Evolutionary conservation across 2,329 filamentous ascomycete species (phyloP), one percentile per base, ranked within the genome.

Genomic region (Diplodia mutila): DNA sequence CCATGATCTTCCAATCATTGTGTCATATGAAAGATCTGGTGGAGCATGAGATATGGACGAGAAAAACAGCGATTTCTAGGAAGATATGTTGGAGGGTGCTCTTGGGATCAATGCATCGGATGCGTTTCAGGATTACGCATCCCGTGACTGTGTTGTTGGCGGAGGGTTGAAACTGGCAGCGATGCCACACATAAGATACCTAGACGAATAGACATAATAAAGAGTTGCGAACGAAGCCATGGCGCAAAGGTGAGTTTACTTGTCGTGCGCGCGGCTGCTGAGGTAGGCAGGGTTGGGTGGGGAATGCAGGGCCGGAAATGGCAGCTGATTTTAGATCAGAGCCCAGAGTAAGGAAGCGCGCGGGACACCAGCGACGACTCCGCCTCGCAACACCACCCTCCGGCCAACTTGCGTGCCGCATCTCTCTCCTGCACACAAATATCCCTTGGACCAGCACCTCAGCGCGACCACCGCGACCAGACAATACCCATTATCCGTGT

Each of bases 1-100:
- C 66, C 85, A 87, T 69, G 90, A 94, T 69, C 76, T 95, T 70
- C 92, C 92, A 0, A 88, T 86, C 53, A 87, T 93, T 72, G 79
- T 92, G 42, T 76, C 75, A 21, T 67, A 64, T 34, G 48, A 29
- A n/a, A 55, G 32, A 37, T 27, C 59, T 21, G 29, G 59, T 4
- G n/a, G 42, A 2, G 12, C 59, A 12, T 63, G 29, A 63, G 27
- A 29, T 7, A 7, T n/a, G 4, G 18, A 48, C 16, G 11, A 34
- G 25, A 14, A 27, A 18, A 25, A 27, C n/a, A 25, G 29, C 46
- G 14, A 37, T 32, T 23, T 25, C 14, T 18, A 4, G 46, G 23
- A n/a, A 37, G 46, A 29, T 21, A n/a, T n/a, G 46, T 49, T 37
- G 59, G 46, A 29, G 25, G 32, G 46, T 23, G 25, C 34, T 46